A percentile compares a stretch with the other conserved stretches of the same genome.
phyloP scores from a whole-genome alignment of 2,329 filamentous ascomycete species.

The Colletotrichum falcatum region DNA sequence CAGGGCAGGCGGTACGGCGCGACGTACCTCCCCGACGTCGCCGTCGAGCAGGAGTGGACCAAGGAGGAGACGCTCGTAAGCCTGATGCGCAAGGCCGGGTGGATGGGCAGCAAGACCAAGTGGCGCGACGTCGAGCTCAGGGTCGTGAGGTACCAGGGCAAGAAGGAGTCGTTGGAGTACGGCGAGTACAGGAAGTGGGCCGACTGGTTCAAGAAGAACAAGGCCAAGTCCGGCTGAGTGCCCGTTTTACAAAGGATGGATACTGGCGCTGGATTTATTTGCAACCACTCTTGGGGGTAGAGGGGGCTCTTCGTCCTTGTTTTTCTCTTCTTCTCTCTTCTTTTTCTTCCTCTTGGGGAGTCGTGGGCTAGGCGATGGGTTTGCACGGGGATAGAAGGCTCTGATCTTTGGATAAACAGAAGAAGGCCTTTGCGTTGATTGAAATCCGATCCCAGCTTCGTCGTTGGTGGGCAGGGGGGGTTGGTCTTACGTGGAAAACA shows the following conservation, averaged over 20 bases:
- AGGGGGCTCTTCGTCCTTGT: neutral
- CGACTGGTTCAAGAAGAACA: conserved; percentile 70
- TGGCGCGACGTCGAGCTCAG: conserved; percentile 86
- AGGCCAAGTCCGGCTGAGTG: conserved; percentile 34
- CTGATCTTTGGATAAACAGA: conserved; percentile 21
- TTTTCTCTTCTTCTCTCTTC: neutral
- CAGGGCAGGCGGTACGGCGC: conserved; percentile 80
- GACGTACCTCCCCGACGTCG: conserved; percentile 94
- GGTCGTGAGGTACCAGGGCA: conserved; percentile 88
- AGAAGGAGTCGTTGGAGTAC: conserved; percentile 78
- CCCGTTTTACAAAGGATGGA: neutral
- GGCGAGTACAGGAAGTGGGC: conserved; percentile 83
- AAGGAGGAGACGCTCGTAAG: conserved; percentile 92
- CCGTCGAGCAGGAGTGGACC: conserved; percentile 92
- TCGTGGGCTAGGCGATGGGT: conserved; percentile 2
- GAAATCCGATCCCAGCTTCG: conserved; percentile 2
- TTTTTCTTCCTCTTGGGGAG: neutral
- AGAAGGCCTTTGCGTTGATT: conserved; percentile 27
- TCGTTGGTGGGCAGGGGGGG: too few relatives aligned
- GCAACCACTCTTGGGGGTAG: neutral
- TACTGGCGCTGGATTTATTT: conserved; percentile 23
- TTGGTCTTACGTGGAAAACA: neutral
- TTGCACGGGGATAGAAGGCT: conserved; percentile 24
- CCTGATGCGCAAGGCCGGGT: conserved; percentile 94
- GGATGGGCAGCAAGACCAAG: conserved; percentile 81